These are phyloP conservation scores for Potentilla sterilis DNA, from an alignment of 306 rosid species.

Conservation along the genomic window DNA sequence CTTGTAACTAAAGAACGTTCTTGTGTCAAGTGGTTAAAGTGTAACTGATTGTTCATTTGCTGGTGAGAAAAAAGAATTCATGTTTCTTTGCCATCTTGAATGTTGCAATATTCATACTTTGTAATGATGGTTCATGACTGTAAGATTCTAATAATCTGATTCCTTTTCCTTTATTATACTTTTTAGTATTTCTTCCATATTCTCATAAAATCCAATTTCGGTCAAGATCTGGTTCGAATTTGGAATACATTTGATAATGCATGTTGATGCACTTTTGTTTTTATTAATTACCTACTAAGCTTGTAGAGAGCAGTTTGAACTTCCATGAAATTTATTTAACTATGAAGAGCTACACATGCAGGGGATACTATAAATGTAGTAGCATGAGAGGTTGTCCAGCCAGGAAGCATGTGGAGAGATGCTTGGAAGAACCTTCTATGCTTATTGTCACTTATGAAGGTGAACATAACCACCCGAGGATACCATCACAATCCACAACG, in stretches of 20 bases:
- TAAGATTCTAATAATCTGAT: slow-evolving; percentile 13
- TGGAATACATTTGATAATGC: background rate
- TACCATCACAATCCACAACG: slow-evolving; percentile 75
- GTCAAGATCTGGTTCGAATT: slow-evolving; percentile 10
- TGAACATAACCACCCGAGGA: slow-evolving; percentile 86
- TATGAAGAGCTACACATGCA: slow-evolving; percentile 32
- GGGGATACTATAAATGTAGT: slow-evolving; percentile 99
- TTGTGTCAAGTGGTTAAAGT: slow-evolving; percentile 7
- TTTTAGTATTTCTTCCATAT: background rate
- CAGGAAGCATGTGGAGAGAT: slow-evolving; percentile 97
- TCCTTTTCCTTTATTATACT: background rate
- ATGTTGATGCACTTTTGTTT: background rate
- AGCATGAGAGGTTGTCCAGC: slow-evolving; percentile 99
- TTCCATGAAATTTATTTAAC: background rate
- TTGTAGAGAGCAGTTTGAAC: background rate
- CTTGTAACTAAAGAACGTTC: slow-evolving; percentile 9
- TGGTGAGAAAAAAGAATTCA: slow-evolving; percentile 14
- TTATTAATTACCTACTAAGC: background rate
- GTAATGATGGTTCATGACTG: background rate
- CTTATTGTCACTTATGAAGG: slow-evolving; percentile 96
- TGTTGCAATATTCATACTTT: slow-evolving; percentile 13
- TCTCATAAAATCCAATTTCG: background rate
- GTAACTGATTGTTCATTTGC: slow-evolving; percentile 5
- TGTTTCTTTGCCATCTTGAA: slow-evolving; percentile 3
- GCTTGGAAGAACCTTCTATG: slow-evolving; percentile 95